Conservation (phyloP, 495 filamentous ascomycete genomes). For the Usnea hakonensis region DNA sequence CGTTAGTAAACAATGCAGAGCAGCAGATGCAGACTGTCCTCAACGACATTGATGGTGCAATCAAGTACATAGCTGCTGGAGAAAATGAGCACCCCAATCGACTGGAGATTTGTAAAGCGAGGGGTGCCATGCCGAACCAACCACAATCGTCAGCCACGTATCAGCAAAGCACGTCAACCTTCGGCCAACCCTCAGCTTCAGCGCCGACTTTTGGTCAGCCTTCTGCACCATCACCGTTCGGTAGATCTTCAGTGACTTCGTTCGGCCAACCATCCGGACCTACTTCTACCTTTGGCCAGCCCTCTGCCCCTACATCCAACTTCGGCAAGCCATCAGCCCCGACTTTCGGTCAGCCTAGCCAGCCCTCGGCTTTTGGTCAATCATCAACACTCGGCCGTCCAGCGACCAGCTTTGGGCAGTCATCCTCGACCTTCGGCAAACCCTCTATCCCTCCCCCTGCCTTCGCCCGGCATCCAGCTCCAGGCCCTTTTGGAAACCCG, state of each 20-base stretch:
- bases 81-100: slow-evolving; percentile 73
- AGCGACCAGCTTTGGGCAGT: slow-evolving; percentile 19
- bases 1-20: slow-evolving; percentile 49
- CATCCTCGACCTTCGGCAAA: slow-evolving; percentile 26
- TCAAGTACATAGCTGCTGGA: slow-evolving; percentile 61
- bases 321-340: slow-evolving; percentile 25
- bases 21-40: slow-evolving; percentile 61
- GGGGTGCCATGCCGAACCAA: slow-evolving; percentile 28
- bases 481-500: slow-evolving; percentile 20
- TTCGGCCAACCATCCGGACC: slow-evolving; percentile 26
- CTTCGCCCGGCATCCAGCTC: slow-evolving; percentile 26
- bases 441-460: slow-evolving; percentile 28
- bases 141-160: slow-evolving; percentile 18
- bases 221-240: slow-evolving; percentile 27
- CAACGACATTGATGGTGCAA: slow-evolving; percentile 60
- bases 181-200: slow-evolving; percentile 35
- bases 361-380: slow-evolving; percentile 29
- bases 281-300: slow-evolving; percentile 35
- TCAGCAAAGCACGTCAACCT: slow-evolving; percentile 24
- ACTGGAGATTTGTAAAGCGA: slow-evolving; percentile 56
- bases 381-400: slow-evolving; percentile 16
- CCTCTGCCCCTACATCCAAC: slow-evolving; percentile 25
- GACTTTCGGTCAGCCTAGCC: slow-evolving; percentile 22
- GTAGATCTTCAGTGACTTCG: slow-evolving; percentile 22
- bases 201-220: slow-evolving; percentile 30